Percentiles rank a stretch among this genome's conserved stretches.
These are phyloP conservation scores for Aspergillus chevalieri DNA, from an alignment of 2,329 filamentous ascomycete species.

Conservation along the genomic window DNA sequence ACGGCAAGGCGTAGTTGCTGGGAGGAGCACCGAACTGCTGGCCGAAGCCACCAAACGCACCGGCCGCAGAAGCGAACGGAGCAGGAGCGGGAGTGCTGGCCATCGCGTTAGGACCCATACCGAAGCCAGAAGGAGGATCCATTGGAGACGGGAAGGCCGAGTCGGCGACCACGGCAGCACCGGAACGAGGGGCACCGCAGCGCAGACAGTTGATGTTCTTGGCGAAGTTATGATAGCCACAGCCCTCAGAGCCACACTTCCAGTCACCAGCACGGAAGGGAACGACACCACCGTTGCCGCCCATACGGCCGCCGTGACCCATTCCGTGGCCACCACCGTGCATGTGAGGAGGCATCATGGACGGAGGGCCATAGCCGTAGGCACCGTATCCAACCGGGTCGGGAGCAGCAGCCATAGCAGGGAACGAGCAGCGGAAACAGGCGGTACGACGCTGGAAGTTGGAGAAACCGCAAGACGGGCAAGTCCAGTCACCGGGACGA, in stretches of 20 bases:
- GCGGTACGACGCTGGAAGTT: constrained; percentile 98
- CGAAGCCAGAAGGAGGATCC: constrained; percentile 75
- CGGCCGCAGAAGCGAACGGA: constrained; percentile 64
- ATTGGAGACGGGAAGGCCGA: constrained; percentile 86
- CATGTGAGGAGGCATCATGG: constrained; percentile 75
- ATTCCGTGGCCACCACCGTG: constrained; percentile 53
- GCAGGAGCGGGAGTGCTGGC: constrained; percentile 72
- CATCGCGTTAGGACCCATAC: constrained; percentile 85
- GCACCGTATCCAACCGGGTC: constrained; percentile 67
- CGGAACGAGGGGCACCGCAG: constrained; percentile 89
- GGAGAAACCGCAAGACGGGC: constrained; percentile 95
- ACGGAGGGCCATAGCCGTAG: constrained; percentile 56
- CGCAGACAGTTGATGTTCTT: constrained; percentile 98
- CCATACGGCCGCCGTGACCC: constrained; percentile 59
- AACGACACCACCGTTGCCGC: constrained; percentile 72
- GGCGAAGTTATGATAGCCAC: constrained; percentile 97
- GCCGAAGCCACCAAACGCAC: constrained; percentile 60
- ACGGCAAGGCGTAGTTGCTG: constrained; percentile 83
- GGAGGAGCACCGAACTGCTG: constrained; percentile 78
- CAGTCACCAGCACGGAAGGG: constrained; percentile 98
- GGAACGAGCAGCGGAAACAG: constrained; percentile 98
- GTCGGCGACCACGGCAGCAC: constrained; percentile 89
- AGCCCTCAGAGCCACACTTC: constrained; percentile 97
- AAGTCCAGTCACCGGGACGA: constrained; percentile 96
- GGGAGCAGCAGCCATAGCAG: constrained; percentile 77